Evolutionary conservation across 2,329 filamentous ascomycete genomes (phyloP).

Genomic region (Fusarium sp.): DNA sequence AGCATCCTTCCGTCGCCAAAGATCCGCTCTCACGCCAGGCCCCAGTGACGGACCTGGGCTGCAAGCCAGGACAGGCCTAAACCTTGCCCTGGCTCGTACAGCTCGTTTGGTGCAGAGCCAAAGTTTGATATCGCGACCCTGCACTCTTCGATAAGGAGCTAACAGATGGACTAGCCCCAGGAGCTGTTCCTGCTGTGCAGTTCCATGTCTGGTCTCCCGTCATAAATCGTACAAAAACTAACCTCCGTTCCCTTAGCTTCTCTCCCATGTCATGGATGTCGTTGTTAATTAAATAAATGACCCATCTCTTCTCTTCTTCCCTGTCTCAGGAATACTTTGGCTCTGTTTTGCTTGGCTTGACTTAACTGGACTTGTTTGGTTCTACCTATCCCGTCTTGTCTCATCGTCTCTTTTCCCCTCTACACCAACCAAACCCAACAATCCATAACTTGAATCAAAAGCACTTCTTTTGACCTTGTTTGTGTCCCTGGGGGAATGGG

Average conservation of each 20-base stretch:
- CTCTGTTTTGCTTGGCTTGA: neutral
- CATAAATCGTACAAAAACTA: slow-evolving; percentile 12
- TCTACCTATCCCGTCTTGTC: neutral
- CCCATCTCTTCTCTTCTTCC: slow-evolving; percentile 27
- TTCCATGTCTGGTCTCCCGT: slow-evolving; percentile 2
- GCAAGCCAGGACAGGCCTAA: neutral
- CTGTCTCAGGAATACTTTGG: neutral
- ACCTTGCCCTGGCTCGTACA: slow-evolving; percentile 18
- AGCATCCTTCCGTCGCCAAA: slow-evolving; percentile 8
- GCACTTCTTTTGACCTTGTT: slow-evolving; percentile 7
- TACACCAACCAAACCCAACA: slow-evolving; percentile 1
- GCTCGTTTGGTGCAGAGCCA: neutral
- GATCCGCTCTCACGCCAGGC: slow-evolving; percentile 38
- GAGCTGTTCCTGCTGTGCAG: slow-evolving; percentile 16
- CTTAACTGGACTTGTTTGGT: slow-evolving; percentile 11
- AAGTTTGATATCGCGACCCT: neutral
- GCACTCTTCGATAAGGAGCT: slow-evolving; percentile 2
- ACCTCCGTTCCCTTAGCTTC: neutral
- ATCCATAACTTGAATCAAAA: neutral
- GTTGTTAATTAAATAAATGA: slow-evolving; percentile 28
- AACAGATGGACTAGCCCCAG: neutral
- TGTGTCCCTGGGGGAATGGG: slow-evolving; percentile 1
- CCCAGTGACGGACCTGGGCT: slow-evolving; percentile 1
- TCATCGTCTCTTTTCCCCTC: slow-evolving; percentile 10
- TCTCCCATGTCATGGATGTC: slow-evolving; percentile 1